Base-by-base conservation (phyloP, 179 eudicot species). In the Drosera spatulata region DNA sequence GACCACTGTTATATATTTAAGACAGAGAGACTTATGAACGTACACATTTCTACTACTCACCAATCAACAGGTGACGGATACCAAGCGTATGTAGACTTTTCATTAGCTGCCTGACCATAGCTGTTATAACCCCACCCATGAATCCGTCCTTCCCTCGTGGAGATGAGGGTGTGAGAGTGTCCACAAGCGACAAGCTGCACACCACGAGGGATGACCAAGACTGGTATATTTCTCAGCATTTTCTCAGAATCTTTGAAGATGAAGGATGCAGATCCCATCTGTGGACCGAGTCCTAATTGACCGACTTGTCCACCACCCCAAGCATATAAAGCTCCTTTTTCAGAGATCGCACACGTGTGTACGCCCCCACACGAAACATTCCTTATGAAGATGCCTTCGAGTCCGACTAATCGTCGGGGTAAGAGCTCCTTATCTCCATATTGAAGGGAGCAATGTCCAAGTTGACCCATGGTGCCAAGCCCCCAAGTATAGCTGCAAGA, bases 21-120 rank as follows among this genome's bases (percentile, higher is more conserved):
- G 33, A 22, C 33, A 22, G 33, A 22, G 33, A 22, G 33, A 22
- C 33, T 22, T 22, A 22, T 22, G 33, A 22, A 22, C 33, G 33
- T 22, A 22, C 33, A 22, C 33, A 22, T 22, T 22, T 22, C 33
- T 22, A 22, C 33, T 22, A 22, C 86, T 56, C 85, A 94, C 99
- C 97, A 94, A 72, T 94, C 99, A 76, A 94, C 86, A 10, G 99
- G 99, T 2, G 99, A 91, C n/a, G 99, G 99, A 75, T 87, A 91
- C 99, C 97, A 94, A 63, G 99, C 99, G 77, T 85, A 87, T 1
- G 97, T 87, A 54, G 87, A 83, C 66, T 79, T 80, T 68, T 79
- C 87, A 64, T 91, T 87, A 61, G 97, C 95, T 13, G 99, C 99
- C 63, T 91, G 99, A 53, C 97, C 99, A 67, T 94, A 94, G 74